phyloP scores from a whole-genome alignment of 225 moss, liverwort and hornwort species.

The Physcomitrellopsis africana region DNA sequence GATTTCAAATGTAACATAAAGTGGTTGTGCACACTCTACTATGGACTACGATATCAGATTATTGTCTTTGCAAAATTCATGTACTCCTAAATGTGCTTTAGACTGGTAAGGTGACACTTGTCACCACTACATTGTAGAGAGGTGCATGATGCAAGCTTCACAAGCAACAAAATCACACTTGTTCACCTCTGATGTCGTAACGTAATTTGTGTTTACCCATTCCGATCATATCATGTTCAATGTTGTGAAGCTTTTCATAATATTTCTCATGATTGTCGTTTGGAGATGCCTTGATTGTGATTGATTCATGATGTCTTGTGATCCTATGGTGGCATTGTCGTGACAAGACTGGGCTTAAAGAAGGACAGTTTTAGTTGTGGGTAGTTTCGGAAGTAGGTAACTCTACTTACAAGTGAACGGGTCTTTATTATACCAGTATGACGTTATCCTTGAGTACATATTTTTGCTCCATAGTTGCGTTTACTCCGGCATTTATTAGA shows the following conservation, averaged over 20 bases:
- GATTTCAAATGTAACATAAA: background rate
- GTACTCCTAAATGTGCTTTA: background rate
- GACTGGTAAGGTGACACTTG: background rate
- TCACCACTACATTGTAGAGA: background rate
- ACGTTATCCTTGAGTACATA: too few relatives aligned
- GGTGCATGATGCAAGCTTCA: background rate
- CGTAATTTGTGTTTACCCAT: background rate
- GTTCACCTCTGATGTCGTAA: background rate
- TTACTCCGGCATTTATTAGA: too few relatives aligned
- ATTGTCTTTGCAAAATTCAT: conserved; percentile 5
- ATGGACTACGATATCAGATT: background rate
- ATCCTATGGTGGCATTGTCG: too few relatives aligned
- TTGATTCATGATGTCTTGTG: background rate
- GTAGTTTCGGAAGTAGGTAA: too few relatives aligned
- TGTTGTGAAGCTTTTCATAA: background rate
- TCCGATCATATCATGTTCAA: background rate
- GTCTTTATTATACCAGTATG: too few relatives aligned
- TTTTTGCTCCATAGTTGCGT: too few relatives aligned
- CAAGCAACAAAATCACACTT: background rate
- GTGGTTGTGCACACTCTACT: background rate
- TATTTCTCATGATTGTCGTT: background rate
- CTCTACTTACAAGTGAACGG: too few relatives aligned
- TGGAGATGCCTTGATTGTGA: background rate
- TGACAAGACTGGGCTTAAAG: too few relatives aligned
- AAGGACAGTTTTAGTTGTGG: too few relatives aligned